These are phyloP conservation scores for Puccinia novopanici DNA, from an alignment of 1,284 basidiomycete genomes.

Conservation along the genomic window DNA sequence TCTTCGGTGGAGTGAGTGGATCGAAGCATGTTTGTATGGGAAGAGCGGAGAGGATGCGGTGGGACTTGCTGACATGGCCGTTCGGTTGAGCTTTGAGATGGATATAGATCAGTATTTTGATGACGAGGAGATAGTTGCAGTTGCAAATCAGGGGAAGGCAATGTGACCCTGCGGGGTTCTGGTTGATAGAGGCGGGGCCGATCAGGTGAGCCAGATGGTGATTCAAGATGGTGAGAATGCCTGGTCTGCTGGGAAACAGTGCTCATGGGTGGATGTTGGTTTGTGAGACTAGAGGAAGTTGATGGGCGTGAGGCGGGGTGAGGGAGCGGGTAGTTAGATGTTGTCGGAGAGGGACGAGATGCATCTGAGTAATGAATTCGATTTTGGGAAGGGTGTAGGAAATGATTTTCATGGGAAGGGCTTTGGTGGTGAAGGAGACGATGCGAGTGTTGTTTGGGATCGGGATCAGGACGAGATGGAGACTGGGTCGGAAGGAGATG, in stretches of 20 bases:
- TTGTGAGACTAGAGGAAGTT: conserved; percentile 16
- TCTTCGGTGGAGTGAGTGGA: conserved; percentile 7
- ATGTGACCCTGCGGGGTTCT: conserved; percentile 30
- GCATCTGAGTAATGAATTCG: background rate
- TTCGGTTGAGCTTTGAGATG: conserved; percentile 3
- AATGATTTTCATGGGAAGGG: conserved; percentile 6
- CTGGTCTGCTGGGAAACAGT: background rate
- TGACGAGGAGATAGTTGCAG: conserved; percentile 8
- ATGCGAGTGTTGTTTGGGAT: conserved; percentile 21
- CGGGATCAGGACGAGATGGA: conserved; percentile 10
- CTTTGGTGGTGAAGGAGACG: conserved; percentile 20
- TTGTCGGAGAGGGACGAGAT: conserved; percentile 21
- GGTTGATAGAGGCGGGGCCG: conserved; percentile 43
- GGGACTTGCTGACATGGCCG: background rate
- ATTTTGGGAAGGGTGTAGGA: conserved; percentile 23
- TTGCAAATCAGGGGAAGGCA: conserved; percentile 19
- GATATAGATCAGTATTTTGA: conserved; percentile 19
- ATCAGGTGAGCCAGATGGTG: conserved; percentile 9
- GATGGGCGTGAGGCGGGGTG: conserved; percentile 13
- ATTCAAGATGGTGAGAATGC: conserved; percentile 6
- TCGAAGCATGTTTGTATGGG: background rate
- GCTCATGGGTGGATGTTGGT: background rate
- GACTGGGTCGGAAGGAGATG: background rate
- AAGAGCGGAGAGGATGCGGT: background rate
- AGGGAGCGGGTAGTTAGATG: background rate